These are phyloP conservation scores for Tetracladium maxilliforme DNA, from an alignment of 2,329 filamentous ascomycete genomes.

Conservation along the genomic window DNA sequence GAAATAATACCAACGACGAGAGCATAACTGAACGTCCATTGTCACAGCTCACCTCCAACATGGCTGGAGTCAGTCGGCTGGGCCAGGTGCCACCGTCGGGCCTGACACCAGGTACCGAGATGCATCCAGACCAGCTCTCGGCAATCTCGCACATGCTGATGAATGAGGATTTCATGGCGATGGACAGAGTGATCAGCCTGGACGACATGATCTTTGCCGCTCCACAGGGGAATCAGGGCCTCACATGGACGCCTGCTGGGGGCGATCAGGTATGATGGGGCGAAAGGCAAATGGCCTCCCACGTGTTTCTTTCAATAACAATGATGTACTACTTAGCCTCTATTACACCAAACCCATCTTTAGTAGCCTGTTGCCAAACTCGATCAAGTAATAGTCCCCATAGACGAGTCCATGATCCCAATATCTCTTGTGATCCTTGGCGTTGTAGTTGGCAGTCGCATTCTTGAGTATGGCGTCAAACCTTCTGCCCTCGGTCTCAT, in stretches of 20 bases:
- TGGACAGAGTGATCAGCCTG: constrained; percentile 13
- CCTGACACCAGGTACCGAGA: constrained; percentile 2
- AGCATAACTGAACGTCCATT: no score
- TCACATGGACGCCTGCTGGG: no score
- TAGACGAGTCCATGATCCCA: constrained; percentile 24
- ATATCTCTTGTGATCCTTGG: constrained; percentile 19
- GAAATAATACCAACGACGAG: no score
- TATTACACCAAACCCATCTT: constrained; percentile 8
- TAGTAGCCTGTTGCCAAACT: constrained; percentile 24
- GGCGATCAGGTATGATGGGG: no score
- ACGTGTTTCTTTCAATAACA: no score
- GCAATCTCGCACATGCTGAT: constrained; percentile 10
- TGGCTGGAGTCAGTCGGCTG: no score
- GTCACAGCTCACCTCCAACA: no score
- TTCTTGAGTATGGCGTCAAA: constrained; percentile 21
- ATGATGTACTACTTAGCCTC: neutral
- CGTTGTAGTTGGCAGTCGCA: constrained; percentile 21
- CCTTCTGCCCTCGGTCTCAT: constrained; percentile 10
- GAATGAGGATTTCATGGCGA: constrained; percentile 11
- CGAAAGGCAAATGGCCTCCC: no score
- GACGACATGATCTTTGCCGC: constrained; percentile 5
- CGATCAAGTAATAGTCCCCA: constrained; percentile 23
- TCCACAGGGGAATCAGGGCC: no score
- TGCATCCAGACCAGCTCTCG: constrained; percentile 8
- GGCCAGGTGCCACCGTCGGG: no score